Base-by-base conservation (phyloP, 2,329 filamentous ascomycete species). In the Tolypocladium ophioglossoides region DNA sequence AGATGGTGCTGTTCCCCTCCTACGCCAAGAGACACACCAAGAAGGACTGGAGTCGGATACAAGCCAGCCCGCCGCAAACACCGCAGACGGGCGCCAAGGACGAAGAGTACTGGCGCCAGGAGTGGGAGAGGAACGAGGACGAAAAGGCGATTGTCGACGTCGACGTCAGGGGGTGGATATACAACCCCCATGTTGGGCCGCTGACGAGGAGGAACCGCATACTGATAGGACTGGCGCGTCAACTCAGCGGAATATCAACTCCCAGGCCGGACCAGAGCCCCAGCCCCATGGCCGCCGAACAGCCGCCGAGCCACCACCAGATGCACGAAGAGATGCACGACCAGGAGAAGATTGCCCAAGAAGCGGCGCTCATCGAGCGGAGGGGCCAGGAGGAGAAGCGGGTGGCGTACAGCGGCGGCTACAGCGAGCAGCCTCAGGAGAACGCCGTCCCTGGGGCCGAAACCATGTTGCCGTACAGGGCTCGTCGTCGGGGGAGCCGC, bases 111-210 rank as follows among this genome's bases (percentile, higher is more conserved):
- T 92, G 87, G 85, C 81, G 79, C 44, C 75, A 82, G 53, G 84
- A 92, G 64, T 95, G 89, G 87, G 83, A 91, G 55, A 80, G 80
- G 57, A 80, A 86, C 52, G 87, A 95, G 67, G 85, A 92, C 56
- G 85, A 91, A 63, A 87, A 87, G 67, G 90, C 91, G 0, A 76
- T 96, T 4, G 88, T 96, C 1, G 92, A 97, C 65, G 89, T 97
- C 7, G 92, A 99, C 67, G 89, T 99, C 27, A 81, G 92, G 61
- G 94, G 94, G 16, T 99, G 95, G 94, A 82, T 97, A 52, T 99
- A 96, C 69, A 83, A 84, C 40, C 92, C 92, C 20, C 89, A 92
- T 63, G 80, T 79, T 60, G 91, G 90, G 0, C 91, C 89, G 4
- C 84, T 96, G 80, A 92, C 83, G 30, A 81, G 91, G 61, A 90